Evolutionary conservation across 768 basidiomycete species (phyloP).

Genomic region (Collybia sp.): DNA sequence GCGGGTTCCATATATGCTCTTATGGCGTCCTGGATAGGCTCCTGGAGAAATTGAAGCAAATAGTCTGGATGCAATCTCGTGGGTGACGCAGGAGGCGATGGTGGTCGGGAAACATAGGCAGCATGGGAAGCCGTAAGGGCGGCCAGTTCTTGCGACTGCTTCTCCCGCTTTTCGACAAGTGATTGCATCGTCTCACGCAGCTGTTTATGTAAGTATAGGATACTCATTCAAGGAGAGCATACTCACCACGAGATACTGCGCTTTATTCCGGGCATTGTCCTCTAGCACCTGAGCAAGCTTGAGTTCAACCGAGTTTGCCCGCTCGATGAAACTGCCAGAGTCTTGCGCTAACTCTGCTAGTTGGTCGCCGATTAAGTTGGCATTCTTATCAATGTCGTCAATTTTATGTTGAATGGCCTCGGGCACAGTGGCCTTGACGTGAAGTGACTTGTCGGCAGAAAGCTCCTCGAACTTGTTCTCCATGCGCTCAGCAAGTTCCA

Average conservation of each 20-base stretch:
- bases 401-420: constrained; percentile 4
- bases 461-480: constrained; percentile 15
- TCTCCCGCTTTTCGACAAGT: constrained; percentile 9
- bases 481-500: constrained; percentile 14
- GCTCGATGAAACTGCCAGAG: constrained; percentile 11
- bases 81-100: constrained; percentile 11
- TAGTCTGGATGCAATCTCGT: constrained; percentile 15
- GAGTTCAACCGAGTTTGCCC: neutral
- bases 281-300: neutral
- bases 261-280: constrained; percentile 3
- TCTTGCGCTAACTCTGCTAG: constrained; percentile 14
- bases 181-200: constrained; percentile 14
- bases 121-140: constrained; percentile 20
- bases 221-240: no score
- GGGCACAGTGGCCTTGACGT: neutral
- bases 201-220: no score
- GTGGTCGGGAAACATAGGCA: constrained; percentile 12
- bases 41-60: constrained; percentile 17
- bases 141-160: constrained; percentile 13
- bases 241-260: neutral
- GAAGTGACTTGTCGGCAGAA: neutral
- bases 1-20: constrained; percentile 16
- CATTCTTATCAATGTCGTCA: constrained; percentile 7
- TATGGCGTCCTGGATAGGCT: constrained; percentile 17
- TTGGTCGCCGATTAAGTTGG: constrained; percentile 15